Evolutionary conservation across 2,329 filamentous ascomycete species (phyloP), one percentile per base, ranked within the genome.

Genomic region (Botrytis pseudocinerea): DNA sequence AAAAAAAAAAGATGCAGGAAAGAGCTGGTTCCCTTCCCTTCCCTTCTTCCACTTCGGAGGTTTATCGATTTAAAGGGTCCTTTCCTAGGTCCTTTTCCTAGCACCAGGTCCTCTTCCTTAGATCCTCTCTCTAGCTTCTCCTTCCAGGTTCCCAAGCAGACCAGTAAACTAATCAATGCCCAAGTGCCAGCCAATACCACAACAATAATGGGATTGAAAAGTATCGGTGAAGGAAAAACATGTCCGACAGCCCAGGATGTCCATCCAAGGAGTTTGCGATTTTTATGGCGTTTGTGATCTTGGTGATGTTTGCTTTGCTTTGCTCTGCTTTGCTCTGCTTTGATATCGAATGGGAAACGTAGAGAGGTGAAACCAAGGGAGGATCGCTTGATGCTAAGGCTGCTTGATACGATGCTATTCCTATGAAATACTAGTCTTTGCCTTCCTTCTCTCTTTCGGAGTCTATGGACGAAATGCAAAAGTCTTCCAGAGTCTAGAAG

Each of bases 11-110:
- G 32, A 40, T 25, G 8, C 14, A 38, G 59, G 59, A 40, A 61
- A 61, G 35, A 42, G 60, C 22, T 42, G 22, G 12, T 18, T 59
- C 16, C 51, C 18, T 60, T 61, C 59, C 59, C 32, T 60, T 40
- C 59, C 59, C 32, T 60, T 40, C 59, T 60, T 61, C 59, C 59
- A 35, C 59, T 42, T 42, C 38, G 60, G 60, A 63, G 60, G 25
- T 42, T 63, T 63, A 63, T 63, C 38, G 42, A 63, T 63, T n/a
- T 63, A 42, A 42, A 63, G 60, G 60, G 60, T 62, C 25, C 38
- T 42, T 10, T 38, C 32, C 32, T 61, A 60, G 32, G 46, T 51
- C 12, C 46, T 12, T n/a, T 38, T 38, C 35, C 35, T 38, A 38
- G 35, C 35, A 38, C 35, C 35, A 38, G 35, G 5, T 38, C 35